Evolutionary conservation across 2,329 filamentous ascomycete species (phyloP).

Genomic region (Colletotrichum sp.): DNA sequence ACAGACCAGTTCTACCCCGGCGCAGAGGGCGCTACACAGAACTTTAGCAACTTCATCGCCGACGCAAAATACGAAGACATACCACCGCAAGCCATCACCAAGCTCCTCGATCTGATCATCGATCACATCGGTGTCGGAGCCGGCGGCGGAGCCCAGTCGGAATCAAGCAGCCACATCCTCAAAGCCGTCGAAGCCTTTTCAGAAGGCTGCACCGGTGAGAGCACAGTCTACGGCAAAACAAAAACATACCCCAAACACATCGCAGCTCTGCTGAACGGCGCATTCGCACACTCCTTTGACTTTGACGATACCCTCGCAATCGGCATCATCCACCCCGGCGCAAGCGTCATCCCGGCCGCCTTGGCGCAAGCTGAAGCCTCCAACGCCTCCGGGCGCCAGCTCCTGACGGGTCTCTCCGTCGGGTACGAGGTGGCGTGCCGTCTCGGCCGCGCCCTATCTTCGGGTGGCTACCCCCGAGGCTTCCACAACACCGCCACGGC

Average conservation of each 20-base stretch:
- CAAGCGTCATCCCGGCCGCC: constrained; percentile 41
- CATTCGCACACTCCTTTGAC: constrained; percentile 46
- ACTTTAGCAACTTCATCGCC: not conserved
- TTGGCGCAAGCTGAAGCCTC: constrained; percentile 25
- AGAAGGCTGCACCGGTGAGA: constrained; percentile 25
- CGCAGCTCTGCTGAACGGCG: constrained; percentile 44
- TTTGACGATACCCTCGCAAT: constrained; percentile 50
- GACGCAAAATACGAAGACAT: not conserved
- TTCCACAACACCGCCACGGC: constrained; percentile 32
- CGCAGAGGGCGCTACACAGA: not conserved
- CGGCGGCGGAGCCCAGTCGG: constrained; percentile 25
- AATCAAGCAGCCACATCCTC: constrained; percentile 31
- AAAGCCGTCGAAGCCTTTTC: constrained; percentile 36
- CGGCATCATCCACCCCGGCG: constrained; percentile 45
- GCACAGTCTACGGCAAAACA: constrained; percentile 38
- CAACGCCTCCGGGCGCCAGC: not conserved
- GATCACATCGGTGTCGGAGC: constrained; percentile 28
- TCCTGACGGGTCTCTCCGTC: constrained; percentile 24
- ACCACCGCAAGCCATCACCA: not conserved
- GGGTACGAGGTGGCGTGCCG: constrained; percentile 32
- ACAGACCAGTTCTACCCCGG: not conserved
- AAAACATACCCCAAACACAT: constrained; percentile 38
- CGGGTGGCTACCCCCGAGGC: constrained; percentile 27
- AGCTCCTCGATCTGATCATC: constrained; percentile 28
- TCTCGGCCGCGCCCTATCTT: constrained; percentile 26